Percentiles rank a stretch among this genome's conserved stretches.
phyloP scores from a whole-genome alignment of 495 filamentous ascomycete species.

The Astrocystis sublimbata region DNA sequence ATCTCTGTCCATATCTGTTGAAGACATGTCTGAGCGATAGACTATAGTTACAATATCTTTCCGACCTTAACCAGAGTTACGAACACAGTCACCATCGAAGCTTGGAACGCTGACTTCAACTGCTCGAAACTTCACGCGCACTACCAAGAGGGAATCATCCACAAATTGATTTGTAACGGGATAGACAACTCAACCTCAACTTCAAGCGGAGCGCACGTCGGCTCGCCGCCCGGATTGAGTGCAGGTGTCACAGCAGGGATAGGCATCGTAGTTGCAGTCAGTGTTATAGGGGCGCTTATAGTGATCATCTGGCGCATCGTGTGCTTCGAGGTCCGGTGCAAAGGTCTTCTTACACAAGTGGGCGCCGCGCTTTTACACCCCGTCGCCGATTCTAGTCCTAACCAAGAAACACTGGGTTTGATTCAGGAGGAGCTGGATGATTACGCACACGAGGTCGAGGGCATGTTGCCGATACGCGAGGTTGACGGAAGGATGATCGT shows the following conservation, averaged over 20 bases:
- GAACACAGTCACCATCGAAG: conserved; percentile 2
- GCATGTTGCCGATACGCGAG: too few relatives aligned
- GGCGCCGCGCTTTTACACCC: too few relatives aligned
- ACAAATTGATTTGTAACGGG: background rate
- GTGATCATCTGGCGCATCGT: too few relatives aligned
- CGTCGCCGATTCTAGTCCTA: too few relatives aligned
- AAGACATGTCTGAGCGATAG: background rate
- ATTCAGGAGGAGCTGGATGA: too few relatives aligned
- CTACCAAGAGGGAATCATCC: background rate
- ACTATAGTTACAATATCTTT: background rate
- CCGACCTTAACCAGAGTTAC: background rate
- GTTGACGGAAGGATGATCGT: too few relatives aligned
- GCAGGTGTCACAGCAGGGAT: background rate
- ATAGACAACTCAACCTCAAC: background rate
- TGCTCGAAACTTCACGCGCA: background rate
- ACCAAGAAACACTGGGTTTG: too few relatives aligned
- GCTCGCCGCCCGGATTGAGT: background rate
- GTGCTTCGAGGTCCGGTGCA: too few relatives aligned
- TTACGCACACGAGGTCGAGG: too few relatives aligned
- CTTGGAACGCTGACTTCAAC: conserved; percentile 4
- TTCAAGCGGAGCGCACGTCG: background rate
- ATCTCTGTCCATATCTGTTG: too few relatives aligned
- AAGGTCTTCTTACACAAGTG: too few relatives aligned
- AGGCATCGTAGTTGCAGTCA: background rate
- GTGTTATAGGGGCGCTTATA: too few relatives aligned